These are phyloP conservation scores for Lenzites betulinus DNA, from an alignment of 768 basidiomycete genomes.

Conservation along the genomic window DNA sequence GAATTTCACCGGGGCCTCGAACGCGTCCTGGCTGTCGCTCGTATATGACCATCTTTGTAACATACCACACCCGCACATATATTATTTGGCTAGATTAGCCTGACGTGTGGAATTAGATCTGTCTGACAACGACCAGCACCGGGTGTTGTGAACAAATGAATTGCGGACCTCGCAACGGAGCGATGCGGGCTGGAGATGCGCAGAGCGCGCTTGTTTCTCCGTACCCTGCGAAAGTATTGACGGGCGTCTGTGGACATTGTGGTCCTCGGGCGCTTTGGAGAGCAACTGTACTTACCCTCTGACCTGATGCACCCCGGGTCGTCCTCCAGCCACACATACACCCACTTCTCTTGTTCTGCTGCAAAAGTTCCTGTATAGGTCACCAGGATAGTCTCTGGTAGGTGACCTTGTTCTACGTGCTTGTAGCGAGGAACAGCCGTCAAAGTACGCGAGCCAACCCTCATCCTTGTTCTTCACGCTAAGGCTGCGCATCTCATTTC, in stretches of 20 bases:
- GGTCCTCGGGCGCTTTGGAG: constrained; percentile 12
- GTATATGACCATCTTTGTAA: background rate
- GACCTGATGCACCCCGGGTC: constrained; percentile 35
- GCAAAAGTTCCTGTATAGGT: constrained; percentile 12
- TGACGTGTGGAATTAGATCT: background rate
- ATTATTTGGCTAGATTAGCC: no score
- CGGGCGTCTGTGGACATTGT: constrained; percentile 17
- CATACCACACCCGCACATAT: background rate
- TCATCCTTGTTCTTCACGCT: constrained; percentile 20
- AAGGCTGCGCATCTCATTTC: constrained; percentile 22
- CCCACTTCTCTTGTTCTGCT: constrained; percentile 8
- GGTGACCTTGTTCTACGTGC: constrained; percentile 8
- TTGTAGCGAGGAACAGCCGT: constrained; percentile 5
- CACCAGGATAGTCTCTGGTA: constrained; percentile 28
- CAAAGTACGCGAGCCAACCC: constrained; percentile 12
- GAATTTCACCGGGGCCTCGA: no score
- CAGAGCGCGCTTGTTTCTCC: background rate
- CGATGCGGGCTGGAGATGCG: background rate
- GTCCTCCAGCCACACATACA: constrained; percentile 18
- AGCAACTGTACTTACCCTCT: constrained; percentile 30
- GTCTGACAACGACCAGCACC: background rate
- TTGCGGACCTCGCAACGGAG: no score
- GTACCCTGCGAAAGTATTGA: background rate
- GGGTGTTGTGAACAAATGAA: no score
- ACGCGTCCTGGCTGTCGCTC: background rate